Evolutionary conservation across 352 stramenopile species (phyloP), one percentile per base, ranked within the genome.

Genomic region (Phytophthora parvispora): DNA sequence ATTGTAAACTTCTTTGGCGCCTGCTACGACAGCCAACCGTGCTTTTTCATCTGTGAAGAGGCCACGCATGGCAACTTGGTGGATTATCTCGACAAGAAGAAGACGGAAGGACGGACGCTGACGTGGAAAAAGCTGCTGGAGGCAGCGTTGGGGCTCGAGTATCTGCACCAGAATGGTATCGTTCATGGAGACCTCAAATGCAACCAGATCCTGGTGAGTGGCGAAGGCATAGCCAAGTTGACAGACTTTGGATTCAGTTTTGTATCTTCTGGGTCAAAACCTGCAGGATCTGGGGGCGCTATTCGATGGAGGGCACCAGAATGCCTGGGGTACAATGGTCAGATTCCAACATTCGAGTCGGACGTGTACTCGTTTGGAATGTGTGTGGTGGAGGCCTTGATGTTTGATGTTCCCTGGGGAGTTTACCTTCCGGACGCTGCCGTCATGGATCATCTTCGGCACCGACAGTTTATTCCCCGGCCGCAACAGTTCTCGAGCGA

Each of bases 1-100:
- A 76, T 99, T 45, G 83, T 99, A 0, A 72, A 83, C 25, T 87
- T 99, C 75, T 73, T 73, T 27, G 75, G 70, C 2, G 69, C 69
- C 4, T 76, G 68, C 15, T 63, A 80, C 16, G 20, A 75, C n/a
- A 28, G 43, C 1, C 38, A 15, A 0, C 56, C 47, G 6, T 70
- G 55, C 6, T 66, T 75, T 38, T 71, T 77, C 34, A 59, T 83
- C 6, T 72, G 68, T 58, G 69, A 82, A 8, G 54, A 78, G 22
- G 70, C 67, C 22, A 32, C 6, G 13, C 54, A 74, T 12, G 71
- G 62, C 1, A 81, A 74, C 42, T 50, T 82, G 27, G 27, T 45
- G 6, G 53, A 79, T 1, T 77, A 75, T 24, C 28, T 85, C 9
- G 40, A 32, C 38, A 59, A 29, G 31, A 45, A n/a, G 20, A 53